Percentiles rank a stretch among this genome's conserved stretches.
These are phyloP conservation scores for Candida montana DNA, from an alignment of 805 yeast species.

Conservation along the genomic window DNA sequence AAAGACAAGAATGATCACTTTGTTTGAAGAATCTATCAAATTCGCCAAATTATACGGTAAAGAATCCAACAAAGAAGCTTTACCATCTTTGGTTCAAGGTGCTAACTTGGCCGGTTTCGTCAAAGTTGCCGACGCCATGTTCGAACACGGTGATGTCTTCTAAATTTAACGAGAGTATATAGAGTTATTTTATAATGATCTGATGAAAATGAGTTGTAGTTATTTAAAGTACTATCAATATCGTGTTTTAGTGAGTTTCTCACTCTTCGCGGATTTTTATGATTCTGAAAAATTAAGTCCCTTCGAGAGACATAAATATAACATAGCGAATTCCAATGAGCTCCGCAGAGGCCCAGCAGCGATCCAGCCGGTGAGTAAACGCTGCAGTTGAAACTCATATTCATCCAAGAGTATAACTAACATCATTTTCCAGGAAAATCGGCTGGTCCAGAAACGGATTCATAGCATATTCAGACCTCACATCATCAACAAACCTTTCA, in stretches of 20 bases:
- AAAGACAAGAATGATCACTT: constrained; percentile 86
- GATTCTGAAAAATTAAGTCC: too few relatives aligned
- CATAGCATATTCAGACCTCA: constrained; percentile 59
- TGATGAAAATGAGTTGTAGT: constrained; percentile 3
- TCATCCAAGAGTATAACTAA: constrained; percentile 4
- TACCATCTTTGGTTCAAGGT: constrained; percentile 97
- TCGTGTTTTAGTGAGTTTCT: too few relatives aligned
- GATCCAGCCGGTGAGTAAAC: neutral
- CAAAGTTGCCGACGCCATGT: constrained; percentile 98
- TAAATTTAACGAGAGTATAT: constrained; percentile 15
- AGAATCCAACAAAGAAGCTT: constrained; percentile 55
- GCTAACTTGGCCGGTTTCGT: constrained; percentile 99
- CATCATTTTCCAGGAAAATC: constrained; percentile 11
- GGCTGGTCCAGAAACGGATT: constrained; percentile 82
- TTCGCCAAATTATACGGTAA: constrained; percentile 79
- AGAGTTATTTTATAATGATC: constrained; percentile 9
- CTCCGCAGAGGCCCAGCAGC: neutral
- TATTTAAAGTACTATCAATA: too few relatives aligned
- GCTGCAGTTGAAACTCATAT: too few relatives aligned
- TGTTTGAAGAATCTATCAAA: constrained; percentile 88
- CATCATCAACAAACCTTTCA: constrained; percentile 29
- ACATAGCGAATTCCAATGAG: too few relatives aligned
- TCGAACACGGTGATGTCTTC: constrained; percentile 83
- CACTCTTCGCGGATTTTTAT: too few relatives aligned
- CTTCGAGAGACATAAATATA: too few relatives aligned